These are phyloP conservation scores for Agaricus blazei DNA, from an alignment of 768 basidiomycete species.

Conservation along the genomic window DNA sequence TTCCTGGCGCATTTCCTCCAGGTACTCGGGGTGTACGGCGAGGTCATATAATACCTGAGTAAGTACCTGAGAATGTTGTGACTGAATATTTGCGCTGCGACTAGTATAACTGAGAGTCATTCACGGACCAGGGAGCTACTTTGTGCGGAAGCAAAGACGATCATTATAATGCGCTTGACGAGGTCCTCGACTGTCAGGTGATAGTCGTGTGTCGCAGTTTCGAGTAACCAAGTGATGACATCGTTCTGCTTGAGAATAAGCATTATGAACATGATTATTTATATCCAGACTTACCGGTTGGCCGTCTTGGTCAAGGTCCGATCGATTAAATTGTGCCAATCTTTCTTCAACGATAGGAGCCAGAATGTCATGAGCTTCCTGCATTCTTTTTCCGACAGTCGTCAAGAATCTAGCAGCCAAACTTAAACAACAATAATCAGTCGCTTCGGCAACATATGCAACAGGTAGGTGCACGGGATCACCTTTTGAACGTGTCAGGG, in stretches of 20 bases:
- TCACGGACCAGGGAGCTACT: conserved; percentile 31
- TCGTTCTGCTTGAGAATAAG: conserved; percentile 10
- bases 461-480: background rate
- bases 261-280: background rate
- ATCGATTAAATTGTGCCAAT: background rate
- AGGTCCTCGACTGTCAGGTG: conserved; percentile 18
- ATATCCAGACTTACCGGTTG: conserved; percentile 22
- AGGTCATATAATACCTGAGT: conserved; percentile 29
- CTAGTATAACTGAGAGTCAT: background rate
- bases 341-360: conserved; percentile 12
- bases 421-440: background rate
- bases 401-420: conserved; percentile 12
- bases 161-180: conserved; percentile 23
- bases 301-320: conserved; percentile 22
- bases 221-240: conserved; percentile 20
- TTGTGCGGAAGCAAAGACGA: conserved; percentile 39
- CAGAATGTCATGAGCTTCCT: conserved; percentile 3
- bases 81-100: background rate
- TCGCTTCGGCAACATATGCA: too few species aligned
- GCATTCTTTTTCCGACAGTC: conserved; percentile 5
- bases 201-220: conserved; percentile 20
- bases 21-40: conserved; percentile 25
- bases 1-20: conserved; percentile 33
- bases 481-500: background rate
- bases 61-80: conserved; percentile 21